Evolutionary conservation across 768 basidiomycete species (phyloP).

Genomic region (Suillus discolor): DNA sequence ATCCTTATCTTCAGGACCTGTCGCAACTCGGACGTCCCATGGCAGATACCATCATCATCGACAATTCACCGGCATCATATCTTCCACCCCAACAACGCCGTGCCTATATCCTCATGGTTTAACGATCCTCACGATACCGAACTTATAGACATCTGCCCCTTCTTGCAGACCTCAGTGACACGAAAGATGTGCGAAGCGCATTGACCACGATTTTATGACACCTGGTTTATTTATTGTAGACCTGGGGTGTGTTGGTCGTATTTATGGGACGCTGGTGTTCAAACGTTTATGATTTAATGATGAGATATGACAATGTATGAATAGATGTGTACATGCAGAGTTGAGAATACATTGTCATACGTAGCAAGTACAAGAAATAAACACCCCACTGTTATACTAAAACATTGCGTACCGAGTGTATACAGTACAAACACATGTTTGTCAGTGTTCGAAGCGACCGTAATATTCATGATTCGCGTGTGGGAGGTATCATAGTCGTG

Average conservation of each 20-base stretch:
- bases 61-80: constrained; percentile 81
- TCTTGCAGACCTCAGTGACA: constrained; percentile 60
- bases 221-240: background rate
- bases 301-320: background rate
- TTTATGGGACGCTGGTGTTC: background rate
- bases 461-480: too few species aligned
- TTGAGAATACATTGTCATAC: background rate
- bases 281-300: constrained; percentile 2
- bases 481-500: background rate
- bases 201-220: constrained; percentile 40
- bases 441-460: background rate
- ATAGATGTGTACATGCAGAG: background rate
- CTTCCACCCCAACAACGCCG: constrained; percentile 81
- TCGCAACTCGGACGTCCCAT: constrained; percentile 76
- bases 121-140: constrained; percentile 78
- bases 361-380: background rate
- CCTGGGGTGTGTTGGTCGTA: background rate
- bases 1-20: constrained; percentile 49
- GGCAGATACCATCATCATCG: constrained; percentile 70
- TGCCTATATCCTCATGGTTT: constrained; percentile 80
- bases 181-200: constrained; percentile 66
- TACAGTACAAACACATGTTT: background rate
- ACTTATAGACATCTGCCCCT: constrained; percentile 71
- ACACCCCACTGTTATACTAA: background rate
- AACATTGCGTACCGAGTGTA: background rate